Evolutionary conservation across 2,329 filamentous ascomycete genomes (phyloP), one percentile per base, ranked within the genome.

Genomic region (Chalara sp.): DNA sequence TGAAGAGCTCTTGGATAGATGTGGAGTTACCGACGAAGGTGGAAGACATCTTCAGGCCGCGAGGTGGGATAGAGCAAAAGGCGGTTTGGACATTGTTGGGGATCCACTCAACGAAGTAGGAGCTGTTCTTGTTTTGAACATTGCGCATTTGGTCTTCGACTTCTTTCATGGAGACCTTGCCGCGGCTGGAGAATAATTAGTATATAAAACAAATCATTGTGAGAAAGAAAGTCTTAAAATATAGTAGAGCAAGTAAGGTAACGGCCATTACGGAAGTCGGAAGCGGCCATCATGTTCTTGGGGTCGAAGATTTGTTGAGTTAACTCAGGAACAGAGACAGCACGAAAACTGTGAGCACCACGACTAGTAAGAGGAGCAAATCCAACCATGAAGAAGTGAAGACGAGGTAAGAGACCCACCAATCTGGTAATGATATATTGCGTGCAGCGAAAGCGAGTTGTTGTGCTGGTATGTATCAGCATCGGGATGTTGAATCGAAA

Each of bases 261-360:
- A 68, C 93, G 93, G 73, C 93, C 93, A 75, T 97, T 99, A 68
- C 93, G 89, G 90, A 99, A 99, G 80, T 99, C 93, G 59, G 91
- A 95, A 61, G 93, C 93, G 76, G 93, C 93, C n/a, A n/a, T n/a
- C n/a, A n/a, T n/a, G n/a, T n/a, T n/a, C n/a, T n/a, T n/a, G n/a
- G n/a, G n/a, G n/a, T 99, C 93, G 81, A 95, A 99, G 90, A 99
- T 97, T 76, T 99, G 93, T 81, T 99, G 93, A 67, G 93, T 97
- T 73, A 99, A 84, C 81, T 99, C 93, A 53, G 93, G 92, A 56
- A 99, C 93, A 68, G 86, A 91, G 73, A 97, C 87, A 62, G 93
- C 92, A 70, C 93, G 93, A 92, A 97, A 99, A 64, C 88, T 89
- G 81, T 95, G 75, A 63, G 91, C 87, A 66, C 85, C 84, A n/a